Evolutionary conservation across 257 asterid genomes (phyloP), one percentile per base, ranked within the genome.

Genomic region (Fraxinus quadrangulata): DNA sequence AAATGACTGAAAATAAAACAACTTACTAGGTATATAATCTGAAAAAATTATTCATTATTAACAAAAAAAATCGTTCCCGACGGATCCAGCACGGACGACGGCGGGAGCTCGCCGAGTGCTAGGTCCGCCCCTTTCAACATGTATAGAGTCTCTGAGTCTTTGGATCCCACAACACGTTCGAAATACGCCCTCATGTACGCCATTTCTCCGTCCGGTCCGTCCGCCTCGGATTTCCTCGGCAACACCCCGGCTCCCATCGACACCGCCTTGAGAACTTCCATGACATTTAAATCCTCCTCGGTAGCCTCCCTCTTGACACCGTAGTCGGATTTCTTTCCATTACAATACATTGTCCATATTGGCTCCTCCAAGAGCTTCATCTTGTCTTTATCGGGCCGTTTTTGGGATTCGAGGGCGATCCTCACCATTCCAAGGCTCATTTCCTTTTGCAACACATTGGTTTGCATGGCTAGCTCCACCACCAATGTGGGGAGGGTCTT

Each of bases 231-330:
- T 75, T 73, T 83, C 0, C 82, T 73, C 5, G 88, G 88, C 79
- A 84, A 45, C 0, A 87, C 86, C 2, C 88, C 90, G 26, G 90
- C 88, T 0, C 90, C 90, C 88, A 82, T 84, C 0, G 90, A 87
- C 47, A 80, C 80, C 26, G 84, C 81, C 77, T 83, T 84, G 21
- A 87, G 81, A 4, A 85, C 81, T 59, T 87, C 90, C 88, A 84
- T 84, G 4, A 87, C 84, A 13, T 79, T 61, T 28, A 87, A 68
- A 71, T 87, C 90, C 72, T 84, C 90, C 33, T 84, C 88, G 0
- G 76, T 72, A 9, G 85, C 81, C 1, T 84, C 87, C 61, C 90
- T 81, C 23, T 56, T 82, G 1, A 83, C 13, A 4, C 84, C 83
- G 40, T 87, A 87, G 0, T 87, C 87, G n/a, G 36, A 65, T 36